phyloP scores from a whole-genome alignment of 257 asterid genomes.

The Nyctanthes arbortristis region DNA sequence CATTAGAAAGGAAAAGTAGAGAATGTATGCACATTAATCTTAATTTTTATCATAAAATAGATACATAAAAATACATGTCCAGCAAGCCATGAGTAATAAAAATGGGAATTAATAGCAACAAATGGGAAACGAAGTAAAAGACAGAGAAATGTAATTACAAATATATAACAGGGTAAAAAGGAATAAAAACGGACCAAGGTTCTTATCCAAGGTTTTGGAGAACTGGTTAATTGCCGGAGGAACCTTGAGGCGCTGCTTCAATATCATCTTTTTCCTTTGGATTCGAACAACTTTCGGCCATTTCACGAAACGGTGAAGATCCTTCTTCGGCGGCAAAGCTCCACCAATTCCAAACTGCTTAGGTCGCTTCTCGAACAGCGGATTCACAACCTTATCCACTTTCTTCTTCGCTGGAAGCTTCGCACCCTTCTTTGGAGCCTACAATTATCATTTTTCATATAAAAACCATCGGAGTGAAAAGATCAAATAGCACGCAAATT shows the following conservation, averaged over 20 bases:
- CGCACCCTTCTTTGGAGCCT: slow-evolving; percentile 8
- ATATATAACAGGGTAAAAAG: too few relatives aligned
- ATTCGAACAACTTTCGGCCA: slow-evolving; percentile 12
- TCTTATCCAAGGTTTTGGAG: slow-evolving; percentile 5
- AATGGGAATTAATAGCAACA: background rate
- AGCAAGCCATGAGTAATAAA: background rate
- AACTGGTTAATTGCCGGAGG: background rate
- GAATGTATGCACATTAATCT: background rate
- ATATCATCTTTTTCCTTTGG: background rate
- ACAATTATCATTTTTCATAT: background rate
- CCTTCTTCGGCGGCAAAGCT: slow-evolving; percentile 6
- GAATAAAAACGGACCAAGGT: background rate
- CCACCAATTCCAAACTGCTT: slow-evolving; percentile 13
- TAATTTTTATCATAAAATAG: background rate
- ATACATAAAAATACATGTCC: background rate
- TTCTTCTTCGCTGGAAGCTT: slow-evolving; percentile 7
- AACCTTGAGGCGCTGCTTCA: slow-evolving; percentile 13
- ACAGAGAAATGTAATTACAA: too few relatives aligned
- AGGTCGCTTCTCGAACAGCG: slow-evolving; percentile 11
- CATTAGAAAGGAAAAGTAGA: background rate
- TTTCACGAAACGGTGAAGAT: slow-evolving; percentile 3
- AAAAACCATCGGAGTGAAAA: background rate
- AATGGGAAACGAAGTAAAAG: background rate
- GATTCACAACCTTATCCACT: slow-evolving; percentile 7
- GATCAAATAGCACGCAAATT: background rate